These are phyloP conservation scores for Brassica rapa DNA, from an alignment of 345 rosid species.

Conservation along the genomic window DNA sequence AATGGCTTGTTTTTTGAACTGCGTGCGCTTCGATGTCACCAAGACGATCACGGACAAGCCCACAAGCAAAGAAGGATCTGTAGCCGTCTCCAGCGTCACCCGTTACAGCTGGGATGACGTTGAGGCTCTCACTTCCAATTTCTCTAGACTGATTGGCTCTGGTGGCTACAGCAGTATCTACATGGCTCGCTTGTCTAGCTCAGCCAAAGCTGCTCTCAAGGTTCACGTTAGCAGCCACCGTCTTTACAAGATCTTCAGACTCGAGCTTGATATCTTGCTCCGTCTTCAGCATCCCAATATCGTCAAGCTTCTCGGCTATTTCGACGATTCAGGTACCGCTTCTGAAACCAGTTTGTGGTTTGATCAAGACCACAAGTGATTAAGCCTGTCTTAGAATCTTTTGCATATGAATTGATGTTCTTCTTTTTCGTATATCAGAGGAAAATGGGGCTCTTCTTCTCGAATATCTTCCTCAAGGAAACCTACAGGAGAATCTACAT, in stretches of 20 bases:
- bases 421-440: slow-evolving; percentile 35
- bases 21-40: slow-evolving; percentile 32
- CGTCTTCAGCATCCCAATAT: slow-evolving; percentile 66
- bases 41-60: slow-evolving; percentile 9
- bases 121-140: slow-evolving; percentile 48
- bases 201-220: slow-evolving; percentile 61
- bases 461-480: slow-evolving; percentile 68
- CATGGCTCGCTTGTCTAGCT: slow-evolving; percentile 51
- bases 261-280: slow-evolving; percentile 71
- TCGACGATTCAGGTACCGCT: slow-evolving; percentile 57
- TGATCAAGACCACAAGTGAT: neutral
- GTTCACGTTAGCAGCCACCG: slow-evolving; percentile 58
- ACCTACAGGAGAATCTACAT: slow-evolving; percentile 66
- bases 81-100: slow-evolving; percentile 29
- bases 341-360: slow-evolving; percentile 13
- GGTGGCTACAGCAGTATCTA: slow-evolving; percentile 88
- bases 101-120: slow-evolving; percentile 61
- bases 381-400: slow-evolving; percentile 9
- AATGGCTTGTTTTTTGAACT: slow-evolving; percentile 51
- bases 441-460: slow-evolving; percentile 69
- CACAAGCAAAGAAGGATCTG: neutral
- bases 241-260: slow-evolving; percentile 56
- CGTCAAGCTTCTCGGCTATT: slow-evolving; percentile 74
- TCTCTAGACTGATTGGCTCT: slow-evolving; percentile 58
- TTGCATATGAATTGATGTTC: neutral